Base-by-base conservation (phyloP, 768 basidiomycete genomes). In the Trametes cingulata region DNA sequence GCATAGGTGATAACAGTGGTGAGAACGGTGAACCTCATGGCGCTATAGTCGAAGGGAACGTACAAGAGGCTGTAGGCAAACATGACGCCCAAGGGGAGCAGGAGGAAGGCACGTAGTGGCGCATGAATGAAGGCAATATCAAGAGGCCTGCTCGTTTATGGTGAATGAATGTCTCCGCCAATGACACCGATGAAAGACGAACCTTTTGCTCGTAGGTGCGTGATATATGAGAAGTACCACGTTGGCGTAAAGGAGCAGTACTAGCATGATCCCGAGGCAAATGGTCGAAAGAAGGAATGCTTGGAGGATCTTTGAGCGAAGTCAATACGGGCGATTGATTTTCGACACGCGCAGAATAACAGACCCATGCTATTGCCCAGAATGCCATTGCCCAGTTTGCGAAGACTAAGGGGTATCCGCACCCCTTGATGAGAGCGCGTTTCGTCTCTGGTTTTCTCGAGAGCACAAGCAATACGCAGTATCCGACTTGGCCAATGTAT, bases 41-140 rank as follows among this genome's bases (percentile, higher is more conserved):
- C n/a, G n/a, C n/a, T n/a, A n/a, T n/a, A n/a, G n/a, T n/a, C n/a
- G n/a, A 7, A 33, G 45, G 19, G 33, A 6, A n/a, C 76, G 45
- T 60, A 81, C 79, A 88, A 86, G 14, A 86, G 79, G 40, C 80
- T 82, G 63, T 85, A 82, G 0, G 82, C 79, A 61, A 92, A 86
- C 58, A 89, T 74, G 36, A 89, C 74, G 3, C 73, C 74, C 25
- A 87, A 70, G 2, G 84, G 82, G 2, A 87, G 61, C 12, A 76
- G 67, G 55, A 78, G 68, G 68, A 88, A 88, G 60, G 93, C 86
- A 2, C 91, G 80, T 53, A 96, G 77, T 0, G 95, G 95, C 0
- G 91, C 90, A 65, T 97, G 95, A 56, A 97, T 91, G 64, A 95
- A 86, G 0, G 86, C 79, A 35, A 84, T 85, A 71, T 95, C 93